Conservation (phyloP, 208 protist genomes). For the Leishmania amazonensis region DNA sequence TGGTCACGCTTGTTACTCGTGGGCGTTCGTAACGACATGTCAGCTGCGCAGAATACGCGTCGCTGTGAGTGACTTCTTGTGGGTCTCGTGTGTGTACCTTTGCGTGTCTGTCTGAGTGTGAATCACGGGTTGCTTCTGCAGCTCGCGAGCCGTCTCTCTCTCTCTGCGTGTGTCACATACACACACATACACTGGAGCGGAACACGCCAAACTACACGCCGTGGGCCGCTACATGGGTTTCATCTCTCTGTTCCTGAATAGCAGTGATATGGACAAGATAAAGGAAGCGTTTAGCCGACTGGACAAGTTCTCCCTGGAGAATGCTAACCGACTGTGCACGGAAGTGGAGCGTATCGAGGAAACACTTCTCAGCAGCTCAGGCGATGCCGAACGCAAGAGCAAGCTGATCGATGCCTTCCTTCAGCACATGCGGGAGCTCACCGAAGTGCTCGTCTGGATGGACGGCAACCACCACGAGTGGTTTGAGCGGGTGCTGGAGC, state of each 20-base stretch:
- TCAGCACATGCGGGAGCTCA: conserved; percentile 56
- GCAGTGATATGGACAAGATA: conserved; percentile 18
- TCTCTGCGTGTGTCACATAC: background rate
- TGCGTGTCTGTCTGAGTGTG: background rate
- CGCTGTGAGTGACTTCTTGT: background rate
- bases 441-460: conserved; percentile 84
- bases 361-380: conserved; percentile 2
- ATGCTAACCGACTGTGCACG: conserved; percentile 55
- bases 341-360: conserved; percentile 45
- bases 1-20: background rate
- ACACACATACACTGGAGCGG: background rate
- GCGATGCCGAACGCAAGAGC: conserved; percentile 5
- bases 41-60: background rate
- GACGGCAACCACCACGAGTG: conserved; percentile 69
- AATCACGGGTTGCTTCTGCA: background rate
- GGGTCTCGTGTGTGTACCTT: background rate
- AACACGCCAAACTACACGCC: background rate
- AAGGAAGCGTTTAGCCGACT: conserved; percentile 28
- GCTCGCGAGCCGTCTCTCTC: background rate
- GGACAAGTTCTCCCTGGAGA: conserved; percentile 54
- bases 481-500: conserved; percentile 77
- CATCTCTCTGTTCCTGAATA: background rate
- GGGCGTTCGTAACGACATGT: too few species aligned
- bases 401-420: conserved; percentile 21
- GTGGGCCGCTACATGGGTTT: too few species aligned